Base-by-base conservation (phyloP, 163 green algal genomes). In the Scenedesmus sp. region DNA sequence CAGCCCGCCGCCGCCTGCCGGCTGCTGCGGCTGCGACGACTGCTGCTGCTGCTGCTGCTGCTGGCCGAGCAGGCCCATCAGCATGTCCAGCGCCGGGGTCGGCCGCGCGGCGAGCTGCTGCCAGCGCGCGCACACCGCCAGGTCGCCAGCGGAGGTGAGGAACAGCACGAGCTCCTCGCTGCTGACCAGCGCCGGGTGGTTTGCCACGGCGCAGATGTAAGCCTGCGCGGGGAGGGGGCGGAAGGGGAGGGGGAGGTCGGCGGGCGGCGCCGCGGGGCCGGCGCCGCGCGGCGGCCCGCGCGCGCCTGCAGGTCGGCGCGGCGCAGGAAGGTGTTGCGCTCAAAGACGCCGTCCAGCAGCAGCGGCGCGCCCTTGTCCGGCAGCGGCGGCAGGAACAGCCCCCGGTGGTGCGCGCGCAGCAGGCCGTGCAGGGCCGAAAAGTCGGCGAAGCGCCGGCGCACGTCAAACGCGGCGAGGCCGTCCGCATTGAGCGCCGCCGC, bases 351-450 rank as follows among this genome's bases (percentile, higher is more conserved):
- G 33, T 44, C 33, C 57, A 69, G 2, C 20, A 54, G 2, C 15
- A 53, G 20, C n/a, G 39, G 33, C 18, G 47, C n/a, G 22, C 51
- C 33, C 81, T 89, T 91, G 47, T 88, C 75, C 22, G 88, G 88
- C 71, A 92, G 65, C 15, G 86, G 88, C 28, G 88, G 88, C n/a
- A 91, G 63, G 66, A 92, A 86, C 70, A 80, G 88, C 36, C 88
- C 88, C 3, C 70, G 63, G 74, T 83, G 85, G 39, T 87, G 82
- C 17, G 47, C 10, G n/a, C 80, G 67, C 45, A 92, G 60, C 42
- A 90, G 24, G 54, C 83, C 80, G 73, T 90, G 84, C 39, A 92
- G 71, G 36, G 79, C 76, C 66, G 88, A 84, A 76, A 89, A 91
- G 50, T 91, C 87, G 11, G 22, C 70, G 81, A 87, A 89, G 28